phyloP scores from a whole-genome alignment of 805 yeast species.

The Schwanniomyces vanrijiae region DNA sequence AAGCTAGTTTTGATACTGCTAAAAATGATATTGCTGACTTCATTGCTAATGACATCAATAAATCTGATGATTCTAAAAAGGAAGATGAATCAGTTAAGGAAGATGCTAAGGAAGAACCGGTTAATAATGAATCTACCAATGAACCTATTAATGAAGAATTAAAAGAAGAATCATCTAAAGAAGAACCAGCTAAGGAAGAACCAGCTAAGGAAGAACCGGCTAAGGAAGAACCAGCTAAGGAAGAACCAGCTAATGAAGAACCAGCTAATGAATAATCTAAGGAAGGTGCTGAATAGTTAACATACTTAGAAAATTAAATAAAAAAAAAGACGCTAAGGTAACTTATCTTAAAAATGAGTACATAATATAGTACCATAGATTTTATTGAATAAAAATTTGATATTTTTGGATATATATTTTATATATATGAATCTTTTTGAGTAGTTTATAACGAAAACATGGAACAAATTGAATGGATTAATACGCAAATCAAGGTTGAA shows the following conservation, averaged over 20 bases:
- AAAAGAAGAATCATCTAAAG: too few species aligned
- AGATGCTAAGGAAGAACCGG: background rate
- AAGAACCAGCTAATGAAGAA: conserved; percentile 3
- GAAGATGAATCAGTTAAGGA: conserved; percentile 3
- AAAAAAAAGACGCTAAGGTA: background rate
- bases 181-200: conserved; percentile 1
- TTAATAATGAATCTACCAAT: background rate
- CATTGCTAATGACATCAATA: conserved; percentile 15
- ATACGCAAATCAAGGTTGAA: conserved; percentile 27
- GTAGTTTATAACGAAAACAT: conserved; percentile 4
- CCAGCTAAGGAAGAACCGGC: background rate
- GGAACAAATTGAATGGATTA: conserved; percentile 24
- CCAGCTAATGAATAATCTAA: conserved; percentile 4
- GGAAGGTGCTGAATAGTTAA: background rate
- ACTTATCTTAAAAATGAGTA: too few species aligned
- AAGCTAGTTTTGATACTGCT: conserved; percentile 57
- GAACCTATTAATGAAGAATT: conserved; percentile 1
- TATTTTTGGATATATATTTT: background rate
- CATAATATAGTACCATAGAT: background rate
- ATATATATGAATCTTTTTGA: background rate
- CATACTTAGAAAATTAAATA: conserved; percentile 6
- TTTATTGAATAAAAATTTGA: conserved; percentile 1
- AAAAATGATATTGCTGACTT: conserved; percentile 53
- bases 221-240: background rate
- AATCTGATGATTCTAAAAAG: conserved; percentile 6